Base-by-base conservation (phyloP, 805 yeast genomes). In the Pichia scutulata region DNA sequence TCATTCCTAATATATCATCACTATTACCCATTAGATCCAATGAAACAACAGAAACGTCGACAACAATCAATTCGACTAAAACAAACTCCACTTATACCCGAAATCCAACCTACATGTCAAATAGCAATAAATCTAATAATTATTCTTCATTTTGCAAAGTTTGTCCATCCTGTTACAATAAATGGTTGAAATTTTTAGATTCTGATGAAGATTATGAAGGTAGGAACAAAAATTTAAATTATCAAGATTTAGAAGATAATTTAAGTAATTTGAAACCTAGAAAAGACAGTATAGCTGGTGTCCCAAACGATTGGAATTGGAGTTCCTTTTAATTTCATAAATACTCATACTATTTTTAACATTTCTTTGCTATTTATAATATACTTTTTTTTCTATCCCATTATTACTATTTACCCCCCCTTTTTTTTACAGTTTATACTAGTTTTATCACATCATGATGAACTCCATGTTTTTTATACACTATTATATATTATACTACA, bases 291-390 rank as follows among this genome's bases (percentile, higher is more conserved):
- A 44, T 47, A 18, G 42, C 57, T 16, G 60, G 57, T 46, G 66
- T 70, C 39, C 70, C 73, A 3, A 67, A 58, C 44, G 78, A 75
- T 60, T 75, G 81, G 80, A 71, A 69, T 25, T 75, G 81, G 80
- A 74, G 80, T 58, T 74, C 80, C 7, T 74, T 76, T 57, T 75
- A 55, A 60, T 13, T 9, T 4, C 7, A 12, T 16, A 19, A 23
- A 33, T 3, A 19, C 13, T 33, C 14, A 41, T 7, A 16, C 9
- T 18, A 19, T 19, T 21, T 14, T 39, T 19, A 7, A 19, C 5
- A 16, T 16, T n/a, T 16, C 19, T 16, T 33, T 28, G 33, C n/a
- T 28, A 28, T 28, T 28, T 28, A 28, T 28, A 28, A 16, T 28
- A 13, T 28, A 12, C 37, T 12, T 16, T 16, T 5, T 16, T 33